phyloP scores from a whole-genome alignment of 345 rosid species.

The Rhizophora mangle region DNA sequence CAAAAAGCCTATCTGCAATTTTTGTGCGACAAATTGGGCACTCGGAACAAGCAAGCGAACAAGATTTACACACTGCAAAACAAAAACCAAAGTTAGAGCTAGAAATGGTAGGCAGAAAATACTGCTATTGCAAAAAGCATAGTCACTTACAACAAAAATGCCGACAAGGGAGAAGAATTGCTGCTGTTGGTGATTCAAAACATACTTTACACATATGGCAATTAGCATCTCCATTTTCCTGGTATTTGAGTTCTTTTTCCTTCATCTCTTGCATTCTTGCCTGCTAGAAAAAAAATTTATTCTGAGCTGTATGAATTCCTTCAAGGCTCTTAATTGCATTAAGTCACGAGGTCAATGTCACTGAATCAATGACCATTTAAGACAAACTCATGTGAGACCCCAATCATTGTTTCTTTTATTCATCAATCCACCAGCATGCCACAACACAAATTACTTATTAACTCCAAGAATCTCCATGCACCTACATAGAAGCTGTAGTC shows the following conservation, averaged over 20 bases:
- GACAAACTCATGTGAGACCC: too few species aligned
- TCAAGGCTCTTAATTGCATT: too few species aligned
- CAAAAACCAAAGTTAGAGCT: background rate
- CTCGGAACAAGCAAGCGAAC: constrained; percentile 97
- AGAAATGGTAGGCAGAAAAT: background rate
- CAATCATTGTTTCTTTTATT: too few species aligned
- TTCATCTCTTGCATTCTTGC: constrained; percentile 98
- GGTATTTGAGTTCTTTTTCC: constrained; percentile 76
- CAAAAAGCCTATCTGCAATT: constrained; percentile 90
- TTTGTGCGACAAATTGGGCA: constrained; percentile 98
- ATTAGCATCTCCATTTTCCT: constrained; percentile 74
- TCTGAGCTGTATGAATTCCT: too few species aligned
- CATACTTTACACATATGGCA: constrained; percentile 96
- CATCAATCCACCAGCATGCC: too few species aligned
- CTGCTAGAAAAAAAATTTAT: constrained; percentile 35
- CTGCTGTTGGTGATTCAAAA: constrained; percentile 91
- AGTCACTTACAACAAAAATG: constrained; percentile 92
- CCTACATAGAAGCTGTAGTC: too few species aligned
- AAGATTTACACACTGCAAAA: constrained; percentile 93
- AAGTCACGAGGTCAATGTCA: too few species aligned
- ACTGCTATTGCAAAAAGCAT: background rate
- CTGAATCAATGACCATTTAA: too few species aligned
- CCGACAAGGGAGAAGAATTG: constrained; percentile 97
- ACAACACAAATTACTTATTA: too few species aligned
- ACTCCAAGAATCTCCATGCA: too few species aligned